Conservation (phyloP, 140 eudicot species). For the Ambrosia hybrid region DNA sequence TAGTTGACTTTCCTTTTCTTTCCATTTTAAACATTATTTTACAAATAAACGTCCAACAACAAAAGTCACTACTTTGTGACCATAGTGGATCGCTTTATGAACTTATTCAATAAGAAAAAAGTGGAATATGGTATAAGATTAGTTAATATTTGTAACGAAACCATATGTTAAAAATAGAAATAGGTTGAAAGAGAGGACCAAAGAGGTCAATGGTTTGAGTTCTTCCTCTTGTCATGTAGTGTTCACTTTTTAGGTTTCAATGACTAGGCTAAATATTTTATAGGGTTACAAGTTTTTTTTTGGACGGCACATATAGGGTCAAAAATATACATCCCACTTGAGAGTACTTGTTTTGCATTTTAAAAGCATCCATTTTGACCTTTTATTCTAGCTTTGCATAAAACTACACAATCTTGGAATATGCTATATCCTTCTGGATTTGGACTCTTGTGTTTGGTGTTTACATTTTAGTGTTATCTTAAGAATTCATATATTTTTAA, state of each 20-base stretch:
- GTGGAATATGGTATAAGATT: background rate
- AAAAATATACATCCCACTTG: conserved; percentile 7
- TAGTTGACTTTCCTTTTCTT: background rate
- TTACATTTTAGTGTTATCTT: background rate
- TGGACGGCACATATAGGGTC: too few species aligned
- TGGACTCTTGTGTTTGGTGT: conserved; percentile 24
- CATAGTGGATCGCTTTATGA: background rate
- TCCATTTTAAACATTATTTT: background rate
- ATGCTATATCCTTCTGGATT: conserved; percentile 13
- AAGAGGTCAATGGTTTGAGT: background rate
- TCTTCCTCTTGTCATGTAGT: conserved; percentile 18
- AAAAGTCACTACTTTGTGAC: background rate
- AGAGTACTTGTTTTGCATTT: conserved; percentile 5
- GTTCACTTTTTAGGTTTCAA: conserved; percentile 3
- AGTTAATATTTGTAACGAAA: background rate
- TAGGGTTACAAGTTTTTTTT: background rate
- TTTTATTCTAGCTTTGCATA: background rate
- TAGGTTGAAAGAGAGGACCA: background rate
- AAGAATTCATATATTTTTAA: too few species aligned
- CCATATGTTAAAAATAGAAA: background rate
- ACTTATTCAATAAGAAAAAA: background rate
- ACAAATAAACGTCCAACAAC: too few species aligned
- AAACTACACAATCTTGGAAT: conserved; percentile 13
- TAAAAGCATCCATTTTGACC: conserved; percentile 14
- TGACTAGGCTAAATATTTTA: background rate